Conservation (phyloP, 2,329 filamentous ascomycete genomes). For the Metarhizium anisopliae region DNA sequence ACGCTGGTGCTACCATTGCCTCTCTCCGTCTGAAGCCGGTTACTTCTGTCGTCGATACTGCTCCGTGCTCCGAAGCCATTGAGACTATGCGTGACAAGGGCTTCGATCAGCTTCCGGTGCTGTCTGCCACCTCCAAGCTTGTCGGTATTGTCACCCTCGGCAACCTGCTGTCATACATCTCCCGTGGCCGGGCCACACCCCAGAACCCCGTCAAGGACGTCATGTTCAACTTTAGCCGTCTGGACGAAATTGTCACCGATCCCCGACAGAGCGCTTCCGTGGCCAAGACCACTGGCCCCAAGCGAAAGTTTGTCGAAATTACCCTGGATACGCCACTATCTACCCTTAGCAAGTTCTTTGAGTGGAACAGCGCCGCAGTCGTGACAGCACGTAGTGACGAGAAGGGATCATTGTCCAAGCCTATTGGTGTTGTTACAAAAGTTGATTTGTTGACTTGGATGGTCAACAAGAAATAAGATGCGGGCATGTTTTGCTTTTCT, state of each 20-base stretch:
- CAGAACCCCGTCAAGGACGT: constrained; percentile 71
- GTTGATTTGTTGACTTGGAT: constrained; percentile 92
- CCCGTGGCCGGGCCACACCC: constrained; percentile 67
- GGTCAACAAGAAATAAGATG: constrained; percentile 49
- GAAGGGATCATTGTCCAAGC: constrained; percentile 55
- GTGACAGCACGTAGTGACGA: constrained; percentile 68
- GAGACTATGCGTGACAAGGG: constrained; percentile 98
- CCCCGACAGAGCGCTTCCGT: constrained; percentile 52
- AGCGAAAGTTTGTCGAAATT: constrained; percentile 83
- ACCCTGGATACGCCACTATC: constrained; percentile 80
- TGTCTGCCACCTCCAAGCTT: constrained; percentile 60
- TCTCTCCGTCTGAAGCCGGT: constrained; percentile 87
- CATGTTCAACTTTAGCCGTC: constrained; percentile 92
- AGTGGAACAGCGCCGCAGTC: constrained; percentile 95
- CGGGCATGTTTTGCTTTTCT: background rate
- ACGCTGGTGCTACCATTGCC: constrained; percentile 69
- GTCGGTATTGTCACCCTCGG: constrained; percentile 91
- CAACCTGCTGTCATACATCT: constrained; percentile 87
- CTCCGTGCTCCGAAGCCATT: constrained; percentile 75
- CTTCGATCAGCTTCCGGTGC: constrained; percentile 94
- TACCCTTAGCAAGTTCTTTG: constrained; percentile 83
- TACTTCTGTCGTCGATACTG: constrained; percentile 66
- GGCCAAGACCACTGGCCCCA: constrained; percentile 28
- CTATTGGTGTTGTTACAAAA: constrained; percentile 88
- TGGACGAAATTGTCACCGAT: constrained; percentile 88